Evolutionary conservation across 2,329 filamentous ascomycete genomes (phyloP), one percentile per base, ranked within the genome.

Genomic region (Diaporthe longicolla): DNA sequence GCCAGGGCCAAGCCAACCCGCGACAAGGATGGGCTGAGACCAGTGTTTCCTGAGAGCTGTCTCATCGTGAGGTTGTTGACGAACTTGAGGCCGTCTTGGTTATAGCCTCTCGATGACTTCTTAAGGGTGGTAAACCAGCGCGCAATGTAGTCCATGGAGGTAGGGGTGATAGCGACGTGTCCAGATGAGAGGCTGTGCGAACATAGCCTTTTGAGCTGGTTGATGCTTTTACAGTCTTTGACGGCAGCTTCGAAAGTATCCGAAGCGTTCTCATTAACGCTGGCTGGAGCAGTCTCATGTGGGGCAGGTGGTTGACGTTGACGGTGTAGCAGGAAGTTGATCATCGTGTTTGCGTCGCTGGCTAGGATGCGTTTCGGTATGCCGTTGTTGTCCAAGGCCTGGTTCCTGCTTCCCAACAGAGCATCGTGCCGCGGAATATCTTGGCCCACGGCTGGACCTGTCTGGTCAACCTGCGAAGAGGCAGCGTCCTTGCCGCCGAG

Each of bases 21-120:
- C 54, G 77, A 77, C 61, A 79, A 52, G 15, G 70, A 32, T 8
- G 29, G 40, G 26, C 57, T 73, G 15, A 78, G 43, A 6, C n/a
- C 68, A 24, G 68, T 55, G 24, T 75, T 76, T 26, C 78, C 73
- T 10, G 74, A 74, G 4, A 80, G 77, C 13, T 85, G 77, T 57
- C 80, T 81, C 57, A 84, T 78, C 35, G 79, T 77, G 19, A 87
- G 71, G 74, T 86, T 85, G 70, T 86, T 84, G 32, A 88, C 76
- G 66, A 87, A 82, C 1, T 78, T 75, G 52, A 87, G 77, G 48
- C 79, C 35, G 3, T 78, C 59, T 26, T 61, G 11, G 10, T n/a
- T 54, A 40, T 54, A 15, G 1, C 4, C 3, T 8, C 29, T 55
- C 66, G n/a, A 32, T 43, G 40, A 7, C n/a, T 9, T 15, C 76